Evolutionary conservation across 2,329 filamentous ascomycete species (phyloP).

Genomic region (Rhinocladiella mackenziei): DNA sequence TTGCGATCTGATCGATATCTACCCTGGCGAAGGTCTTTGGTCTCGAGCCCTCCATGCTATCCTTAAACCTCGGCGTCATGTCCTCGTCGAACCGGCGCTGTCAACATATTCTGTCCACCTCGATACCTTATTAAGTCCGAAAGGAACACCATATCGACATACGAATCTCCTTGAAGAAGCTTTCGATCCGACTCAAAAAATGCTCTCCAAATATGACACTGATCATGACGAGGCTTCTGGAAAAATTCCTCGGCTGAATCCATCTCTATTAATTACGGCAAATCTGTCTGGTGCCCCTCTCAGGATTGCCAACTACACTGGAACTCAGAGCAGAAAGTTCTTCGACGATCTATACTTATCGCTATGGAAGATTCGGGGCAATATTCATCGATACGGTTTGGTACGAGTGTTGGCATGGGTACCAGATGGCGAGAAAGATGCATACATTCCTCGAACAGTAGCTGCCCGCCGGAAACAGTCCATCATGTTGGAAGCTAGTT

Average conservation of each 20-base stretch:
- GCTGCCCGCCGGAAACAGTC: constrained; percentile 43
- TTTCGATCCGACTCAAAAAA: constrained; percentile 48
- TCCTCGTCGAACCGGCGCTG: constrained; percentile 71
- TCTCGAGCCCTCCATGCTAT: constrained; percentile 70
- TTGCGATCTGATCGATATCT: constrained; percentile 82
- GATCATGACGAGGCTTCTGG: constrained; percentile 38
- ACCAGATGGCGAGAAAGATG: constrained; percentile 55
- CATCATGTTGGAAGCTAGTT: constrained; percentile 22
- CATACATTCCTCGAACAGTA: constrained; percentile 59
- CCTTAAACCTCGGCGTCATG: constrained; percentile 73
- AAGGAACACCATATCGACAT: constrained; percentile 42
- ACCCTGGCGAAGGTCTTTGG: constrained; percentile 75
- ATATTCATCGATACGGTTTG: constrained; percentile 72
- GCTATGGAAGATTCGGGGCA: constrained; percentile 51
- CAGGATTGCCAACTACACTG: constrained; percentile 53
- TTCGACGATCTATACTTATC: constrained; percentile 59
- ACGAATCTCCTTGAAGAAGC: constrained; percentile 49
- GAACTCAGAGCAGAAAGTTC: constrained; percentile 46
- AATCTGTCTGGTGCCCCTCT: constrained; percentile 51
- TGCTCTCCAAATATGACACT: constrained; percentile 31
- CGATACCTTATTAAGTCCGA: constrained; percentile 48
- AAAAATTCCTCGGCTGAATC: constrained; percentile 53
- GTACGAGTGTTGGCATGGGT: constrained; percentile 76
- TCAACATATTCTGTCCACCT: constrained; percentile 60
- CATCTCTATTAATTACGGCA: constrained; percentile 67